Percentiles rank a stretch among this genome's conserved stretches.
These are phyloP conservation scores for Arabis hirsuta DNA, from an alignment of 345 rosid species.

Conservation along the genomic window DNA sequence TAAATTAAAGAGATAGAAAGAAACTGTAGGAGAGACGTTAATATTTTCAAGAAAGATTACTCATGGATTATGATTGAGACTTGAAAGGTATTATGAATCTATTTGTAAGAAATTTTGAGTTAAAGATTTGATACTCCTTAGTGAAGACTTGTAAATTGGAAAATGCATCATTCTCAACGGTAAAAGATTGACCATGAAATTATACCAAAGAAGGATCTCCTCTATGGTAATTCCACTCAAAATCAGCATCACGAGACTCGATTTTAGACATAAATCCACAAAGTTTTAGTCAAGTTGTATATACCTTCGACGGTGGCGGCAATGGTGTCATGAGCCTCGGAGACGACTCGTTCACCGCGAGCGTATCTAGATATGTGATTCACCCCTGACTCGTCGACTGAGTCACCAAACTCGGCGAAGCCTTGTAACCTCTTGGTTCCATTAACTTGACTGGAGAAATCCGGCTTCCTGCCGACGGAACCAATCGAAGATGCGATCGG, in stretches of 20 bases:
- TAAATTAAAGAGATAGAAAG: too few species aligned
- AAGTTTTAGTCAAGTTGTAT: neutral
- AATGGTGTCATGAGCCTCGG: constrained; percentile 42
- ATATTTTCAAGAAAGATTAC: too few species aligned
- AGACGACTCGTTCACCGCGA: constrained; percentile 31
- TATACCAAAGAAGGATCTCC: neutral
- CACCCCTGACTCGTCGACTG: constrained; percentile 13
- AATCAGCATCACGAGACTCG: neutral
- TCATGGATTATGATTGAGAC: too few species aligned
- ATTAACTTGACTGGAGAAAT: constrained; percentile 23
- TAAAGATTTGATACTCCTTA: neutral
- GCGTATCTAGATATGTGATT: constrained; percentile 10
- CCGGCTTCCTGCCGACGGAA: constrained; percentile 22
- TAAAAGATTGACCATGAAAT: neutral
- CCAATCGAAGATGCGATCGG: constrained; percentile 27
- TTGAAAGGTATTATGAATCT: too few species aligned
- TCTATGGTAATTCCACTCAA: neutral
- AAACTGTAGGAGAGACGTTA: too few species aligned
- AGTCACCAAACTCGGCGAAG: too few species aligned
- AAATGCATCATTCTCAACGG: neutral
- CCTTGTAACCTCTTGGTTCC: constrained; percentile 34
- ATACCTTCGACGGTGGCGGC: constrained; percentile 40
- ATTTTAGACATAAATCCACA: neutral
- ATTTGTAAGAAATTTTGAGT: too few species aligned
- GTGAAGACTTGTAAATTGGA: neutral